These are phyloP conservation scores for Blastocrithidia nonstop DNA, from an alignment of 208 protist genomes.

Conservation along the genomic window DNA sequence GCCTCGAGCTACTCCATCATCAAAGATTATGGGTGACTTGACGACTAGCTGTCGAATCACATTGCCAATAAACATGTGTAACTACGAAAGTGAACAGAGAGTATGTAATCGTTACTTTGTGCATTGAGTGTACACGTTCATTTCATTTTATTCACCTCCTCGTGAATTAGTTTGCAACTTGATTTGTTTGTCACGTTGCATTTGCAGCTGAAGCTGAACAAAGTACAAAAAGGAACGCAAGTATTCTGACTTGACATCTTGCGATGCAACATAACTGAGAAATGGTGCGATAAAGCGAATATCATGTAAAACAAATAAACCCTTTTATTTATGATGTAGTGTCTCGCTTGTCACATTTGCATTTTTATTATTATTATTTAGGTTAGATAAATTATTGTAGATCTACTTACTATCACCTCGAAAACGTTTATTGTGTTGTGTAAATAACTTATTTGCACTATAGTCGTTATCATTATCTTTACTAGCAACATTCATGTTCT, in stretches of 20 bases:
- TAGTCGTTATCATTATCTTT: constrained; percentile 1
- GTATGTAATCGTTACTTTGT: constrained; percentile 16
- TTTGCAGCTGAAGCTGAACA: constrained; percentile 56
- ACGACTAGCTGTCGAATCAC: constrained; percentile 48
- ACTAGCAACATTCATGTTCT: constrained; percentile 1
- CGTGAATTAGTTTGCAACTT: constrained; percentile 6
- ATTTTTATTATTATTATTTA: no score
- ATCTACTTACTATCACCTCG: no score
- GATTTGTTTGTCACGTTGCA: constrained; percentile 16
- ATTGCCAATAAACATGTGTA: constrained; percentile 18
- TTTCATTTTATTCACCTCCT: neutral
- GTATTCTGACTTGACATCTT: constrained; percentile 31
- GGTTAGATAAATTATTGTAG: no score
- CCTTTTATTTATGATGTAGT: no score
- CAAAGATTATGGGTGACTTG: constrained; percentile 19
- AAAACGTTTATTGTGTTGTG: no score
- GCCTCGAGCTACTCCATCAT: constrained; percentile 21
- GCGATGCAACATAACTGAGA: constrained; percentile 33
- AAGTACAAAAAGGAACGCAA: constrained; percentile 46
- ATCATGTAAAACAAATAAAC: no score
- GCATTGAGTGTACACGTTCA: constrained; percentile 13
- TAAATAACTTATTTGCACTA: neutral
- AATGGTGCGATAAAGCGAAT: constrained; percentile 62
- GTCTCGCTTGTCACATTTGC: no score
- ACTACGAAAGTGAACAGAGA: constrained; percentile 23